These are phyloP conservation scores for Cicer chorassanicum DNA, from an alignment of 306 rosid genomes.

Conservation along the genomic window DNA sequence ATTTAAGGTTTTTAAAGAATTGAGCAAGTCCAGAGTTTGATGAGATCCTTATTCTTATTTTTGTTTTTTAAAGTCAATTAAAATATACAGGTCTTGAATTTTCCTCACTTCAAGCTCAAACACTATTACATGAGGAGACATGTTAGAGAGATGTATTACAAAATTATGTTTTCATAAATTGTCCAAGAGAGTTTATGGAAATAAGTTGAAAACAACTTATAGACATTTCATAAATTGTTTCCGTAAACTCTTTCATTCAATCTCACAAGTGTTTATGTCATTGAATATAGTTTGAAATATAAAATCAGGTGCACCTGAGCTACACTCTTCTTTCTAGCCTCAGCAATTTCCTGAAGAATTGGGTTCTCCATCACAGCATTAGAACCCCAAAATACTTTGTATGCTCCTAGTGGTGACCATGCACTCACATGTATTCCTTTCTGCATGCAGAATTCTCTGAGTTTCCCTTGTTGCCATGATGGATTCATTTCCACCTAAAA, in stretches of 20 bases:
- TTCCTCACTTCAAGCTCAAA: no score
- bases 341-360: constrained; percentile 48
- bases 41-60: no score
- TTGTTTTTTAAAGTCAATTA: no score
- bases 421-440: constrained; percentile 55
- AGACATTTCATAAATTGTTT: not conserved
- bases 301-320: constrained; percentile 44
- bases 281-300: not conserved
- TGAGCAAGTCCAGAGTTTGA: not conserved
- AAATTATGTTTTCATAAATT: no score
- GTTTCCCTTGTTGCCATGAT: constrained; percentile 51
- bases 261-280: not conserved
- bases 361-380: constrained; percentile 49
- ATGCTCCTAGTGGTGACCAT: constrained; percentile 58
- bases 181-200: no score
- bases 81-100: no score
- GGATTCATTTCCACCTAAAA: constrained; percentile 53
- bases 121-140: no score
- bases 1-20: not conserved
- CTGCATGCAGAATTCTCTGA: constrained; percentile 46
- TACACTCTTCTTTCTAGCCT: constrained; percentile 41
- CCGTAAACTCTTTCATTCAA: not conserved
- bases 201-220: not conserved
- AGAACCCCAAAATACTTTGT: constrained; percentile 35
- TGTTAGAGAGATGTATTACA: no score